These are phyloP conservation scores for Tetragonia tetragonoides DNA, from an alignment of 148 eudicot genomes.

Conservation along the genomic window DNA sequence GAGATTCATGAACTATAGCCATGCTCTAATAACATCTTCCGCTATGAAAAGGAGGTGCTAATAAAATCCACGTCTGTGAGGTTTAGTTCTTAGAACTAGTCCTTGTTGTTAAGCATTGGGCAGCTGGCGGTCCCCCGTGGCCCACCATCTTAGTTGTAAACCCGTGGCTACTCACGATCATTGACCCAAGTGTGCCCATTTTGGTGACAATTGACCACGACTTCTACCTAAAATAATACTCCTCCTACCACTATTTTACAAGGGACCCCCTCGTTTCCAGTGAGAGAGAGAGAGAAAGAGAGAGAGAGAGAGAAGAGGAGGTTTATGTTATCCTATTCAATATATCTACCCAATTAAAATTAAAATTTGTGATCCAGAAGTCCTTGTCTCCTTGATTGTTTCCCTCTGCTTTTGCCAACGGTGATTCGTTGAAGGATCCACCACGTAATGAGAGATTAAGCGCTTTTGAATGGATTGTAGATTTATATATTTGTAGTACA, in stretches of 20 bases:
- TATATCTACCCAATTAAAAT: no score
- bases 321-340: no score
- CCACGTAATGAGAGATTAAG: no score
- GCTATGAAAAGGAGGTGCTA: background rate
- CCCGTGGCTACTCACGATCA: background rate
- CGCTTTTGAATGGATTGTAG: no score
- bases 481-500: no score
- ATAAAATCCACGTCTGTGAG: slow-evolving; percentile 8
- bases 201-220: slow-evolving; percentile 8
- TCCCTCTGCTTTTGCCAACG: no score
- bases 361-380: no score
- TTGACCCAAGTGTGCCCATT: background rate
- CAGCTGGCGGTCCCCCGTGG: slow-evolving; percentile 13
- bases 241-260: background rate
- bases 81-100: background rate
- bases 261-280: background rate
- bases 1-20: no score
- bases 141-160: slow-evolving; percentile 16
- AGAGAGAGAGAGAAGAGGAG: background rate
- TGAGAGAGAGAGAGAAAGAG: background rate
- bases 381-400: no score
- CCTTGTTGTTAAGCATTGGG: background rate
- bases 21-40: no score
- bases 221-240: background rate
- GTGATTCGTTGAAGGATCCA: no score